A percentile compares a stretch with the other conserved stretches of the same genome.
Conservation (phyloP, 2,329 filamentous ascomycete species). For the Colletotrichum lupini region DNA sequence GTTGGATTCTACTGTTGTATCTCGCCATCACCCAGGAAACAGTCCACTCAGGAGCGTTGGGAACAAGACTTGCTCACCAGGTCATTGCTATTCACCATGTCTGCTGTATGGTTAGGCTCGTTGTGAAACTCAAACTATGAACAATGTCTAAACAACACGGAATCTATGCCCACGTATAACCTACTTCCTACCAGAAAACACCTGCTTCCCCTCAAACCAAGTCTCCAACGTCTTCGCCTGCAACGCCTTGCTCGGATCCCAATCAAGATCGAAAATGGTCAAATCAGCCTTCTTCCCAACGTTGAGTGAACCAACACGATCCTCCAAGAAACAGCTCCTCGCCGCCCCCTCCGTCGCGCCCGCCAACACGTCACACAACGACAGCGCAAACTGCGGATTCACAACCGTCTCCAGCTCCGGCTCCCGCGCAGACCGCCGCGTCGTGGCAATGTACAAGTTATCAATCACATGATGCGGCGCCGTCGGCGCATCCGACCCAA, state of each 20-base stretch:
- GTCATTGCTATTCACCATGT: too few relatives aligned
- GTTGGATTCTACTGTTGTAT: too few relatives aligned
- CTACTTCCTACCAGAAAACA: conserved; percentile 43
- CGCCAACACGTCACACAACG: conserved; percentile 62
- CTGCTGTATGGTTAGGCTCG: too few relatives aligned
- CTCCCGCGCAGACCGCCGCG: conserved; percentile 58
- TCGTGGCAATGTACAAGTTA: conserved; percentile 71
- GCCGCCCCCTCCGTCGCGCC: conserved; percentile 67
- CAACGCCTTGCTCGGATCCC: conserved; percentile 58
- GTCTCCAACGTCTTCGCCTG: conserved; percentile 61
- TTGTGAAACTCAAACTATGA: too few relatives aligned
- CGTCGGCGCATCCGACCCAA: conserved; percentile 70
- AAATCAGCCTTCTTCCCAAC: conserved; percentile 68
- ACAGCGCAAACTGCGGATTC: conserved; percentile 66
- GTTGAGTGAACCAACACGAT: conserved; percentile 62
- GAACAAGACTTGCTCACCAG: too few relatives aligned
- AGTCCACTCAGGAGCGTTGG: too few relatives aligned
- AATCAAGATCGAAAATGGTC: conserved; percentile 60
- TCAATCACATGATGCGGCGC: conserved; percentile 64
- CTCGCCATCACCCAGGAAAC: too few relatives aligned
- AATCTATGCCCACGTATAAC: background rate
- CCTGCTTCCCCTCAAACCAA: conserved; percentile 61
- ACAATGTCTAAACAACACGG: background rate
- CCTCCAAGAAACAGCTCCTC: conserved; percentile 67
- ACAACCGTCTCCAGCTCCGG: conserved; percentile 54